phyloP scores from a whole-genome alignment of 2,329 filamentous ascomycete genomes.

The Fusarium azukiicola region DNA sequence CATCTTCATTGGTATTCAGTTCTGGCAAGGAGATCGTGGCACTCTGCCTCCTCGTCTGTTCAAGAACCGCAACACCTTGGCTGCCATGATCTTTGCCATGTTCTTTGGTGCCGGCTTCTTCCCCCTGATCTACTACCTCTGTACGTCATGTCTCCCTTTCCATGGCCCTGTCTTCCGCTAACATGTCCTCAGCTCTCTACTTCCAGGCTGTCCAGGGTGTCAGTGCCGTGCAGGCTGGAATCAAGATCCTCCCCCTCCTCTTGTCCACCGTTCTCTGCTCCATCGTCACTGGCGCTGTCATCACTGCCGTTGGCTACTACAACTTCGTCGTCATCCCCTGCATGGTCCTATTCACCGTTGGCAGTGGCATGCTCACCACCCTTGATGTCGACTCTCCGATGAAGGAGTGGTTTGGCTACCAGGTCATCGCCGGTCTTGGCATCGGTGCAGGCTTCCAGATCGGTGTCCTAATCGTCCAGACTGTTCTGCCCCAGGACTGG shows the following conservation, averaged over 20 bases:
- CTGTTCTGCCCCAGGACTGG: conserved; percentile 70
- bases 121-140: conserved; percentile 75
- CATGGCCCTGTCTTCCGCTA: conserved; percentile 23
- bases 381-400: conserved; percentile 70
- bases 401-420: conserved; percentile 78
- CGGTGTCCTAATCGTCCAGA: conserved; percentile 74
- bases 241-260: conserved; percentile 76
- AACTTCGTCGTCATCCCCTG: conserved; percentile 65
- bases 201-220: conserved; percentile 77
- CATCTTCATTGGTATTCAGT: conserved; percentile 71
- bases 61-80: conserved; percentile 65
- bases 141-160: conserved; percentile 51
- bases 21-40: conserved; percentile 66
- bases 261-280: conserved; percentile 73
- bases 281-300: conserved; percentile 66
- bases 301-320: conserved; percentile 68
- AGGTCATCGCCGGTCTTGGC: conserved; percentile 76
- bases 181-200: conserved; percentile 65
- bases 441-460: conserved; percentile 72
- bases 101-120: conserved; percentile 76
- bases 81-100: conserved; percentile 68
- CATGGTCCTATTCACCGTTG: conserved; percentile 67
- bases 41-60: conserved; percentile 72
- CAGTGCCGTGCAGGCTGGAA: conserved; percentile 74
- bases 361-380: conserved; percentile 76